Percentiles rank a stretch among this genome's conserved stretches.
These are phyloP conservation scores for Cnidoscolus chayamansa DNA, from an alignment of 441 rosid genomes.

Conservation along the genomic window DNA sequence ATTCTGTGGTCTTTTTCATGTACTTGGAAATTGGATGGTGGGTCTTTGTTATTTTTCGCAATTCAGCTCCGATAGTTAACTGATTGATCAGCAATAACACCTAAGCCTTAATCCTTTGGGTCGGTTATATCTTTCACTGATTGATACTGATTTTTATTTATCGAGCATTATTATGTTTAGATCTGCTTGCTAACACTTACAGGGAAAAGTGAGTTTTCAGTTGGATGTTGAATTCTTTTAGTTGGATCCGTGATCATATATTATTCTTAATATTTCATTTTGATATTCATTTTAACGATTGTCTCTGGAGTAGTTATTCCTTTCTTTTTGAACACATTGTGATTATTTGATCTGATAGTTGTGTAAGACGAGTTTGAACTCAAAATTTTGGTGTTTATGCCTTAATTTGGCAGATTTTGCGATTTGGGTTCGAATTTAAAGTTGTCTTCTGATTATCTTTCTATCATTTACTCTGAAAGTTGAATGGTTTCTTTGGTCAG, in stretches of 20 bases:
- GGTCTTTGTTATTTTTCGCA: constrained; percentile 5
- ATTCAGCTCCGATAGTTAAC: constrained; percentile 2
- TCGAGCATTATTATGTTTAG: constrained; percentile 15
- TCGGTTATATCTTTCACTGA: background rate
- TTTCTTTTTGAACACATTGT: background rate
- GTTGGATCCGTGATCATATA: background rate
- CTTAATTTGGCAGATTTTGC: background rate
- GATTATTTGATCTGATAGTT: background rate
- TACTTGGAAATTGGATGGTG: constrained; percentile 6
- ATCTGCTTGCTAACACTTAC: constrained; percentile 24
- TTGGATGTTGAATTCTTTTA: background rate
- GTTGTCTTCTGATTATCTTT: background rate
- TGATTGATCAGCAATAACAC: background rate
- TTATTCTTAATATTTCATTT: constrained; percentile 2
- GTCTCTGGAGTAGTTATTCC: background rate
- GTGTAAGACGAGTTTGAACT: constrained; percentile 1
- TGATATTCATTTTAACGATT: background rate
- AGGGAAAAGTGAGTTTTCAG: constrained; percentile 14
- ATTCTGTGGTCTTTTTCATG: constrained; percentile 11
- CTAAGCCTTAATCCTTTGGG: no score
- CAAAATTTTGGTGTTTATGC: background rate
- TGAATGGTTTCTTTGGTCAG: background rate
- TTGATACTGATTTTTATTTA: constrained; percentile 10
- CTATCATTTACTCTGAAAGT: background rate
- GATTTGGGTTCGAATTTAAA: background rate